Evolutionary conservation across 768 basidiomycete species (phyloP).

Genomic region (Xerocomellus amylosporus): DNA sequence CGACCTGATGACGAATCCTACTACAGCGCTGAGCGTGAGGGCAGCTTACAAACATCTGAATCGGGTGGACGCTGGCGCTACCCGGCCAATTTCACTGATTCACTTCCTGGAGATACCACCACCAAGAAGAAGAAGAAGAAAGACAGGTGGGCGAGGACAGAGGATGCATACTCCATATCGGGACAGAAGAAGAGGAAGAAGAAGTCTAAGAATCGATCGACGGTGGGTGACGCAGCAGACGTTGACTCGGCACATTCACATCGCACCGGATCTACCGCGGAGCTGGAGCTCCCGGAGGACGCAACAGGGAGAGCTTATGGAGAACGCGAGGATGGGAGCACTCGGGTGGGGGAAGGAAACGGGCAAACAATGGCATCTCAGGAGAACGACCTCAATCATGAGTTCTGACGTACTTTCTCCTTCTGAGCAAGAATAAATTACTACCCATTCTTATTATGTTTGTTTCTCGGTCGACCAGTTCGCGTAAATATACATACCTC

Average conservation of each 20-base stretch:
- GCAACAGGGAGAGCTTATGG: slow-evolving; percentile 68
- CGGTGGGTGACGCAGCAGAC: slow-evolving; percentile 35
- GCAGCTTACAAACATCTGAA: slow-evolving; percentile 36
- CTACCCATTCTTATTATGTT: slow-evolving; percentile 10
- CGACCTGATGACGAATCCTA: slow-evolving; percentile 71
- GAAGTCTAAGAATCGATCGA: slow-evolving; percentile 52
- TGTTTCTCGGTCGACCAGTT: background rate
- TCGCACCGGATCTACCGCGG: slow-evolving; percentile 38
- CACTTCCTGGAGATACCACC: slow-evolving; percentile 35
- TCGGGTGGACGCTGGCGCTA: slow-evolving; percentile 70
- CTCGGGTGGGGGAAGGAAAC: slow-evolving; percentile 14
- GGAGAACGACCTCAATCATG: slow-evolving; percentile 60
- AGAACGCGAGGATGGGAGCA: slow-evolving; percentile 12
- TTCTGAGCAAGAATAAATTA: background rate
- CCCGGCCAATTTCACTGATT: slow-evolving; percentile 79
- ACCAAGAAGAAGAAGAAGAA: slow-evolving; percentile 68
- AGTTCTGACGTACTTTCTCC: slow-evolving; percentile 45
- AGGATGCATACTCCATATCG: slow-evolving; percentile 65
- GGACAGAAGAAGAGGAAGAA: slow-evolving; percentile 62
- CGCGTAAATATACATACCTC: slow-evolving; percentile 9
- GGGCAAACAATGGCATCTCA: slow-evolving; percentile 23
- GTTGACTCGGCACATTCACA: slow-evolving; percentile 33
- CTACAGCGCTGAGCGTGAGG: slow-evolving; percentile 47
- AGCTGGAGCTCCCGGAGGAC: slow-evolving; percentile 61
- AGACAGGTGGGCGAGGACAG: slow-evolving; percentile 83